phyloP scores from a whole-genome alignment of 108 stramenopile species.

The Aurantiochytrium sp. region DNA sequence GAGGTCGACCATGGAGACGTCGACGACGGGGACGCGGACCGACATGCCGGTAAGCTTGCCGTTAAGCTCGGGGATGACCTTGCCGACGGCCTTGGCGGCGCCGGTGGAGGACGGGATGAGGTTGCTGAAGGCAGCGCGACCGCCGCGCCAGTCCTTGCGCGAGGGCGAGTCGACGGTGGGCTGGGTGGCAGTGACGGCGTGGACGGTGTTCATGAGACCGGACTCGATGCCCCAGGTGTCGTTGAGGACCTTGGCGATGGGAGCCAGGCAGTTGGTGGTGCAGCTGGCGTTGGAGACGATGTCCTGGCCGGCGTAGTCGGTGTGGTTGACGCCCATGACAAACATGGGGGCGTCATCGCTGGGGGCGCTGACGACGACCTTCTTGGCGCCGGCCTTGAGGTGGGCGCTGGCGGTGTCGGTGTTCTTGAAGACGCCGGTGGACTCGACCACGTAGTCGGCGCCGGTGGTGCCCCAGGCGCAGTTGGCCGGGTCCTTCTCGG shows the following conservation, averaged over 20 bases:
- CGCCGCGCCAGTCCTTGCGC: constrained; percentile 98
- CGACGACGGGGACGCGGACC: constrained; percentile 97
- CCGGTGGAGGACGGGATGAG: constrained; percentile 94
- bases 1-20: constrained; percentile 97
- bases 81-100: constrained; percentile 91
- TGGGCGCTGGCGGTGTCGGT: constrained; percentile 74
- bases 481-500: constrained; percentile 85
- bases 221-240: constrained; percentile 93
- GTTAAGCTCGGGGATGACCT: constrained; percentile 91
- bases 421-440: constrained; percentile 88
- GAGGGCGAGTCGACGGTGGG: constrained; percentile 94
- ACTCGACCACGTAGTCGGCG: constrained; percentile 92
- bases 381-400: constrained; percentile 88
- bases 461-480: constrained; percentile 85
- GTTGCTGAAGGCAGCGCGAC: constrained; percentile 94
- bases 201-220: constrained; percentile 97
- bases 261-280: constrained; percentile 98
- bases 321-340: constrained; percentile 93
- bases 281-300: constrained; percentile 98
- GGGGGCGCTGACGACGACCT: constrained; percentile 95
- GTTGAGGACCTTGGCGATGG: constrained; percentile 94
- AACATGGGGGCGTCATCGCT: constrained; percentile 96
- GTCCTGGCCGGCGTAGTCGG: constrained; percentile 80
- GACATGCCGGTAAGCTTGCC: constrained; percentile 99
- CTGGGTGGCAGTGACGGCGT: constrained; percentile 97